A percentile compares a stretch with the other conserved stretches of the same genome.
These are phyloP conservation scores for Acmispon strigosus DNA, from an alignment of 306 rosid species.

Conservation along the genomic window DNA sequence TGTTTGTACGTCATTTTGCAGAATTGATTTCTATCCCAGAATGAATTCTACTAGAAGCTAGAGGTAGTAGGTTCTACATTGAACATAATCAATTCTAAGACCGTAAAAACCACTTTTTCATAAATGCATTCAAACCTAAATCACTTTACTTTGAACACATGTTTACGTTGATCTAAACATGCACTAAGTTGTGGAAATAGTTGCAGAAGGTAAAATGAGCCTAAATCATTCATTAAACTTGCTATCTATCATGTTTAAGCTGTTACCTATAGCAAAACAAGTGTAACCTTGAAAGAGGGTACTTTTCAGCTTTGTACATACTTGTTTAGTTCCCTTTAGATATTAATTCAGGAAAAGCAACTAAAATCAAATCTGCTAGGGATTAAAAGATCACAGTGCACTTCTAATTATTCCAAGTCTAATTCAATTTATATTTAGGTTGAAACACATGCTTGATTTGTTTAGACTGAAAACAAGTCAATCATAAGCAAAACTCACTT, in stretches of 20 bases:
- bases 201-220: background rate
- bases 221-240: background rate
- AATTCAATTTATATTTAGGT: background rate
- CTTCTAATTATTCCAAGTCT: background rate
- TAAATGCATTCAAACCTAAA: too few relatives aligned
- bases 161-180: too few relatives aligned
- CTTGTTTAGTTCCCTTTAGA: background rate
- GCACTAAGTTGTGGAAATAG: too few relatives aligned
- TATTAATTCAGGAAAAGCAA: background rate
- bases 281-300: background rate
- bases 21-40: too few relatives aligned
- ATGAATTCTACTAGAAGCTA: too few relatives aligned
- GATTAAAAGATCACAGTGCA: background rate
- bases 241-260: background rate
- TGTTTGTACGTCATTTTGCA: too few relatives aligned
- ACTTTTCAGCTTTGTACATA: background rate
- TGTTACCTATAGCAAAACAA: background rate
- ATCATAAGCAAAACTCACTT: slow-evolving; percentile 27
- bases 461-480: background rate
- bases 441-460: background rate
- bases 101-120: too few relatives aligned
- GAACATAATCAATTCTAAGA: too few relatives aligned
- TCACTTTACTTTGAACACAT: too few relatives aligned
- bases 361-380: too few relatives aligned
- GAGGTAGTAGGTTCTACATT: too few relatives aligned